Conservation (phyloP, 306 rosid genomes). For the Glycine soja region DNA sequence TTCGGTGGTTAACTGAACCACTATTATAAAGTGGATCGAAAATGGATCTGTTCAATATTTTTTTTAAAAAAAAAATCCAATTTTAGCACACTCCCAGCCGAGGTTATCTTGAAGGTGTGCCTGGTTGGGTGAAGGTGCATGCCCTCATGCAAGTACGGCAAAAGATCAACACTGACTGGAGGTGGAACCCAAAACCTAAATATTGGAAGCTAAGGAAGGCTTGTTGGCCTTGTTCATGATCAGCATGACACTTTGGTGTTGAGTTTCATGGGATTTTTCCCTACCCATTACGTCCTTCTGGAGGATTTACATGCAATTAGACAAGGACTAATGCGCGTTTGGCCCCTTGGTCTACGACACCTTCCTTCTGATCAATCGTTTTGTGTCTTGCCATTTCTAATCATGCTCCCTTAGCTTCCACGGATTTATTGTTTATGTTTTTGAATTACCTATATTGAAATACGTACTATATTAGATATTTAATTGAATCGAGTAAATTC, state of each 20-base stretch:
- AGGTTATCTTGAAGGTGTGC: no score
- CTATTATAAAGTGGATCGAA: no score
- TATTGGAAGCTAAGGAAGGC: neutral
- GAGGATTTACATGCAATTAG: neutral
- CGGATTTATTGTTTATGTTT: neutral
- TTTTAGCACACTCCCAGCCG: no score
- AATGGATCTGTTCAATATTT: no score
- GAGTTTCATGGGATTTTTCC: neutral
- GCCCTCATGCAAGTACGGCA: neutral
- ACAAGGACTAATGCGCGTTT: neutral
- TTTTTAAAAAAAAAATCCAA: no score
- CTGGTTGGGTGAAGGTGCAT: neutral
- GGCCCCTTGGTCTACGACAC: neutral
- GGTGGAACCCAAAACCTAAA: conserved; percentile 10
- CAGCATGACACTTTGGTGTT: neutral
- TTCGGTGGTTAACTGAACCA: no score
- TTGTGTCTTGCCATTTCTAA: neutral
- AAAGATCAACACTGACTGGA: neutral
- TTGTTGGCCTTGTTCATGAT: neutral
- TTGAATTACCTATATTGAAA: no score
- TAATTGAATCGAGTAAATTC: no score
- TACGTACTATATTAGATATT: neutral
- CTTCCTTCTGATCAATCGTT: neutral
- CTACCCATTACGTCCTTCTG: neutral
- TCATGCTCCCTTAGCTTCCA: neutral